These are phyloP conservation scores for Kalaharituber pfeilii DNA, from an alignment of 2,329 filamentous ascomycete species.

Conservation along the genomic window DNA sequence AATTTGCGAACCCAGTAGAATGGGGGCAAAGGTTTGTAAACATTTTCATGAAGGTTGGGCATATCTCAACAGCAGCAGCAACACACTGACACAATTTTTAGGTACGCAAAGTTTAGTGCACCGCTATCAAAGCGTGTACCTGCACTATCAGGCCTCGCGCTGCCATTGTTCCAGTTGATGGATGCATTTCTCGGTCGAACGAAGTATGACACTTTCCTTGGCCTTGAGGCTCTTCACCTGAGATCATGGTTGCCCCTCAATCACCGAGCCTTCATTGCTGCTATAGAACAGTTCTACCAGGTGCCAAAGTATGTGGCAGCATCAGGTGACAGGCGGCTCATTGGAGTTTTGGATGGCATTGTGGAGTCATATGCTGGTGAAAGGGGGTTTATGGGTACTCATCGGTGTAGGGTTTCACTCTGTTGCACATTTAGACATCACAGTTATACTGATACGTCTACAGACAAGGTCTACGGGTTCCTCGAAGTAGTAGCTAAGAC, in stretches of 20 bases:
- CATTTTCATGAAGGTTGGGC: not conserved
- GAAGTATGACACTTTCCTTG: constrained; percentile 37
- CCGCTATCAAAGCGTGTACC: constrained; percentile 36
- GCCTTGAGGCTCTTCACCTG: constrained; percentile 36
- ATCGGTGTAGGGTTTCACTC: constrained; percentile 28
- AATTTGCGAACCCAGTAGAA: constrained; percentile 23
- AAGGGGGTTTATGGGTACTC: constrained; percentile 39
- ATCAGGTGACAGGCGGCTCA: constrained; percentile 34
- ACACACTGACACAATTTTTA: constrained; percentile 16
- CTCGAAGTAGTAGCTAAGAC: constrained; percentile 38
- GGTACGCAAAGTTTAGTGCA: constrained; percentile 32
- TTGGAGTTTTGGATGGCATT: constrained; percentile 38
- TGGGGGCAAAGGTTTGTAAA: not conserved
- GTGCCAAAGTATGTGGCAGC: constrained; percentile 38
- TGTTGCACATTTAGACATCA: no score
- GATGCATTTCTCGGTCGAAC: constrained; percentile 38
- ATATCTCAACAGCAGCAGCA: not conserved
- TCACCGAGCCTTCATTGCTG: constrained; percentile 38
- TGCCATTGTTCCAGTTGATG: constrained; percentile 35
- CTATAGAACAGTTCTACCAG: constrained; percentile 38
- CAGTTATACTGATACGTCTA: not conserved
- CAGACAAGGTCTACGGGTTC: constrained; percentile 40
- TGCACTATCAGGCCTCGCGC: constrained; percentile 33
- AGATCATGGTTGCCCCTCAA: constrained; percentile 39
- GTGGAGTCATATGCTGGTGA: constrained; percentile 40